Percentiles rank a stretch among this genome's conserved stretches.
These are phyloP conservation scores for Rhodosporidiobolus odoratus DNA, from an alignment of 768 basidiomycete genomes.

Conservation along the genomic window DNA sequence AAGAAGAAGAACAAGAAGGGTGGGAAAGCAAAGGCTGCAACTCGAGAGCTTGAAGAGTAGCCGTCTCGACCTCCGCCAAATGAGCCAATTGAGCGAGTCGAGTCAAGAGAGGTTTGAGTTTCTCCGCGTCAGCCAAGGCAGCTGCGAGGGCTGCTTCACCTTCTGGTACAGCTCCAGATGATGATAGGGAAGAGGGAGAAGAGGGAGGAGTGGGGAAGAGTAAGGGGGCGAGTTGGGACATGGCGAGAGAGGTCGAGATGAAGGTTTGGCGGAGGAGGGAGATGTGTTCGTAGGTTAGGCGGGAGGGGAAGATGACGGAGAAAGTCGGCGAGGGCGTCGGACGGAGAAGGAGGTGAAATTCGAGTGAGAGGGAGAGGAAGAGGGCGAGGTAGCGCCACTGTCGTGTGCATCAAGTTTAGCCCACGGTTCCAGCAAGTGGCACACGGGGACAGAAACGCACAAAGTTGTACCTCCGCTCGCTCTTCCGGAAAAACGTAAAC, in stretches of 20 bases:
- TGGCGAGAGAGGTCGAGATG: slow-evolving; percentile 65
- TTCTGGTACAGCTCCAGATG: neutral
- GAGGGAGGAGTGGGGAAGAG: slow-evolving; percentile 51
- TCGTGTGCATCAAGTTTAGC: neutral
- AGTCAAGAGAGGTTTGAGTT: slow-evolving; percentile 13
- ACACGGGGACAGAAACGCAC: slow-evolving; percentile 44
- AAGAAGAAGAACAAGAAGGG: neutral
- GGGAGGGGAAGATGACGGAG: slow-evolving; percentile 55
- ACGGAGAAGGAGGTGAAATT: slow-evolving; percentile 31
- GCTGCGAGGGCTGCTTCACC: neutral
- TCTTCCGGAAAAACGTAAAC: slow-evolving; percentile 59
- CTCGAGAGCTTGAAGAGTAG: slow-evolving; percentile 20
- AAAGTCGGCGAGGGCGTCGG: slow-evolving; percentile 24
- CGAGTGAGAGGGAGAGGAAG: slow-evolving; percentile 23
- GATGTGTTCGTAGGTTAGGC: slow-evolving; percentile 71
- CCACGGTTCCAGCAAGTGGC: slow-evolving; percentile 7
- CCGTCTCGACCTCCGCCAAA: slow-evolving; percentile 11
- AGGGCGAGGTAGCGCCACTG: slow-evolving; percentile 81
- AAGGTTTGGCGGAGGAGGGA: slow-evolving; percentile 71
- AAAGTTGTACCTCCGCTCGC: slow-evolving; percentile 63
- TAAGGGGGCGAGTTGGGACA: slow-evolving; percentile 65
- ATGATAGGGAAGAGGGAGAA: neutral
- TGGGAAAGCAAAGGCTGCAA: slow-evolving; percentile 6
- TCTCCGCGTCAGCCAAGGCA: slow-evolving; percentile 17
- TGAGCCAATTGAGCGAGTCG: slow-evolving; percentile 7